These are phyloP conservation scores for Handroanthus guayacan DNA, from an alignment of 257 asterid species.

Conservation along the genomic window DNA sequence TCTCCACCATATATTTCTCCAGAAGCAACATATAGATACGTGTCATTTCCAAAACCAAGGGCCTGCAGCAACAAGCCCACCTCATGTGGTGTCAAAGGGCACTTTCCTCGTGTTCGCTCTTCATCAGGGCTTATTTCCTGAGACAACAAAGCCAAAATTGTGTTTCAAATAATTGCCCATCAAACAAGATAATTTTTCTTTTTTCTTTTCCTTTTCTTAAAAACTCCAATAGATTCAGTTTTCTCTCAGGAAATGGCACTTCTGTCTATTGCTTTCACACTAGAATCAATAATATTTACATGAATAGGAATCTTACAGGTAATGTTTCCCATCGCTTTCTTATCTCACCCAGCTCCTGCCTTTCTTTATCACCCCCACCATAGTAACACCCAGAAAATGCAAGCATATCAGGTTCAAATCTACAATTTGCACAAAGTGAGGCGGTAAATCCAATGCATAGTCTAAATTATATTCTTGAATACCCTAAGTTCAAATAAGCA, in stretches of 20 bases:
- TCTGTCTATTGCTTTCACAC: too few species aligned
- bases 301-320: constrained; percentile 64
- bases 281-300: constrained; percentile 14
- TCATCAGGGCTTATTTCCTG: constrained; percentile 58
- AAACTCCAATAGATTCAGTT: too few species aligned
- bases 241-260: too few species aligned
- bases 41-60: constrained; percentile 84
- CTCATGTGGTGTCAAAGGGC: constrained; percentile 98
- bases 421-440: constrained; percentile 44
- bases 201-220: too few species aligned
- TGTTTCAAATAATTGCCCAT: too few species aligned
- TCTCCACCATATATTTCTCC: constrained; percentile 99
- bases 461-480: not conserved
- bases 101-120: constrained; percentile 94
- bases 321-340: constrained; percentile 95
- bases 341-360: constrained; percentile 82
- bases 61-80: constrained; percentile 93
- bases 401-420: constrained; percentile 99
- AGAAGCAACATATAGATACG: constrained; percentile 93
- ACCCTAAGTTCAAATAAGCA: too few species aligned
- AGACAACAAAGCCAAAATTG: too few species aligned
- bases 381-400: constrained; percentile 99
- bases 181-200: too few species aligned
- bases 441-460: constrained; percentile 25
- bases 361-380: constrained; percentile 98